Percentiles rank a stretch among this genome's conserved stretches.
Conservation (phyloP, 352 stramenopile genomes). For the Globisporangium heterothallicum region DNA sequence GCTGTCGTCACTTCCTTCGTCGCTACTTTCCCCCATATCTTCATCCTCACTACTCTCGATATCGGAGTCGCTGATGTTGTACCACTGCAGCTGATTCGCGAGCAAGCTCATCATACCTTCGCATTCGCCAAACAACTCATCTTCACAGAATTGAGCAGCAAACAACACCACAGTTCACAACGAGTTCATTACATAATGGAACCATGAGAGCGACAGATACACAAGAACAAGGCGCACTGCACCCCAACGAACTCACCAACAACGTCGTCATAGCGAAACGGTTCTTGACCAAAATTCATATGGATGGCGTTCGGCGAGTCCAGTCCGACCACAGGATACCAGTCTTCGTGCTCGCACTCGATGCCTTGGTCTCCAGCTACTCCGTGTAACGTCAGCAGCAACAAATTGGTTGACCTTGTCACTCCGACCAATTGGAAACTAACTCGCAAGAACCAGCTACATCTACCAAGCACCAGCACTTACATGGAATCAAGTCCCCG, state of each 20-base stretch:
- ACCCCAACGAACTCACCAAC: conserved; percentile 19
- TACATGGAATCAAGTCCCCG: conserved; percentile 43
- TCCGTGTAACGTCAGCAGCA: background rate
- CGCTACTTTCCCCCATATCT: too few species aligned
- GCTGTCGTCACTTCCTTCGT: background rate
- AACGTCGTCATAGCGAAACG: conserved; percentile 45
- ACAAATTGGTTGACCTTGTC: too few species aligned
- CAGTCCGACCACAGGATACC: conserved; percentile 80
- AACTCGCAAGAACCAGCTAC: too few species aligned
- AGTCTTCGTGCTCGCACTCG: conserved; percentile 34
- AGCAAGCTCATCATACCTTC: conserved; percentile 20
- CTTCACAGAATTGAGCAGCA: conserved; percentile 11
- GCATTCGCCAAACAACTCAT: conserved; percentile 53
- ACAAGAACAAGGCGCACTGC: background rate
- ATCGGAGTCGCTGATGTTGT: conserved; percentile 53
- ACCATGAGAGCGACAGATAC: too few species aligned
- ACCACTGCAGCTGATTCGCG: conserved; percentile 37
- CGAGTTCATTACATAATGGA: too few species aligned
- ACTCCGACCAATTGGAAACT: too few species aligned
- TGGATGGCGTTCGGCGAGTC: conserved; percentile 72
- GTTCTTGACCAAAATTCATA: conserved; percentile 81
- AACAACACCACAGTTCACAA: background rate
- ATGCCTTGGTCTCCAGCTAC: conserved; percentile 29
- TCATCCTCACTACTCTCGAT: conserved; percentile 11
- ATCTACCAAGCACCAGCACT: conserved; percentile 7